Percentiles rank a stretch among this genome's conserved stretches.
Evolutionary conservation across 108 stramenopile species (phyloP).

Genomic region (Pseudonitzschia multiseries): DNA sequence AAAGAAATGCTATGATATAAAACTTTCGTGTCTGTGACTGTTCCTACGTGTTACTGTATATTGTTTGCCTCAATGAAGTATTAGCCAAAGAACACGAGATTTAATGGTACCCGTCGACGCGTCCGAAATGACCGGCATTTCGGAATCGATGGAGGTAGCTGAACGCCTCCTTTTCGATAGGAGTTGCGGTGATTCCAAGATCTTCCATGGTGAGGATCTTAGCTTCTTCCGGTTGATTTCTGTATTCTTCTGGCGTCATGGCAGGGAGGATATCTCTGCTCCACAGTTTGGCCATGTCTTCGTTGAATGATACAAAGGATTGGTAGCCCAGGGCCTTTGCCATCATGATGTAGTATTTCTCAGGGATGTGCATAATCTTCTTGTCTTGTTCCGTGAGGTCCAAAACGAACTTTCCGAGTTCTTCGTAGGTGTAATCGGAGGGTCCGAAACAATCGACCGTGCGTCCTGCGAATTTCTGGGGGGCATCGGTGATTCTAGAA

Average conservation of each 20-base stretch:
- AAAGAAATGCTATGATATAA: too few relatives aligned
- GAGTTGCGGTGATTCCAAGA: constrained; percentile 74
- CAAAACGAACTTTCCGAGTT: constrained; percentile 89
- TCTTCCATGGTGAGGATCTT: constrained; percentile 84
- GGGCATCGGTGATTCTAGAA: constrained; percentile 66
- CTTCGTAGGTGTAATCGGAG: constrained; percentile 88
- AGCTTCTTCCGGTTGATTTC: constrained; percentile 38
- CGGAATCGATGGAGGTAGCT: constrained; percentile 87
- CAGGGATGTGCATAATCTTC: constrained; percentile 59
- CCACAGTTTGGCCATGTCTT: constrained; percentile 79
- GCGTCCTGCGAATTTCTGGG: constrained; percentile 79
- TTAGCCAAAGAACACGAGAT: not conserved
- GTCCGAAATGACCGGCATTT: constrained; percentile 85
- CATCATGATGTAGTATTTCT: constrained; percentile 39
- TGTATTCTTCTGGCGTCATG: constrained; percentile 67
- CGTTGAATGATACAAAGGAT: constrained; percentile 67
- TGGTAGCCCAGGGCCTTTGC: constrained; percentile 63
- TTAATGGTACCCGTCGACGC: constrained; percentile 85
- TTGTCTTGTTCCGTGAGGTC: constrained; percentile 82
- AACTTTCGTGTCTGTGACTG: too few relatives aligned
- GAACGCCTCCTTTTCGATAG: constrained; percentile 89
- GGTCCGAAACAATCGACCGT: constrained; percentile 93
- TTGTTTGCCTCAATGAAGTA: too few relatives aligned
- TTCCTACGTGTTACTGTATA: too few relatives aligned
- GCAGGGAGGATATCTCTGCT: constrained; percentile 74